Percentiles rank a stretch among this genome's conserved stretches.
Conservation (phyloP, 2,329 filamentous ascomycete genomes). For the Aotearoamyces nothofagi region DNA sequence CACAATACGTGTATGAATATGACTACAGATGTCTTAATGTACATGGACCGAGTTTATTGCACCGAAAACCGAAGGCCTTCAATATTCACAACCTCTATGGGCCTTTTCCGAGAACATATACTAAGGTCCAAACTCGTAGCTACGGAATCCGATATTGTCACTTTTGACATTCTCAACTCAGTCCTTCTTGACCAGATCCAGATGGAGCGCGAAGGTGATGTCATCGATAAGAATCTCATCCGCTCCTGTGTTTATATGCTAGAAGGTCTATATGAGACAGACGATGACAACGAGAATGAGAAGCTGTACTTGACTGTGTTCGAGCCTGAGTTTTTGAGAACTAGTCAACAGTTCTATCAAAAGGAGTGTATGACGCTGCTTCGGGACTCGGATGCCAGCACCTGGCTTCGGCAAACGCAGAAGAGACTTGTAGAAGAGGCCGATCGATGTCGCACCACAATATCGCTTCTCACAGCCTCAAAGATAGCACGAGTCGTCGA, state of each 20-base stretch:
- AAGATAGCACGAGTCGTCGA: constrained; percentile 71
- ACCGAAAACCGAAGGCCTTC: constrained; percentile 58
- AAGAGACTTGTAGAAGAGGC: constrained; percentile 66
- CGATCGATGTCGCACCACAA: constrained; percentile 67
- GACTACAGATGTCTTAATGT: constrained; percentile 94
- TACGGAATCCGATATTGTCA: constrained; percentile 27
- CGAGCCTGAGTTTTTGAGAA: constrained; percentile 59
- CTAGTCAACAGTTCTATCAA: constrained; percentile 60
- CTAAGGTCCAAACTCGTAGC: constrained; percentile 41
- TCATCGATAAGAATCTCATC: constrained; percentile 71
- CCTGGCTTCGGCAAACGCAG: constrained; percentile 66
- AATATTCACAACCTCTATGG: constrained; percentile 75
- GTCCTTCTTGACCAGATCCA: constrained; percentile 83
- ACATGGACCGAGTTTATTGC: constrained; percentile 79
- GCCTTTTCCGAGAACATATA: constrained; percentile 76
- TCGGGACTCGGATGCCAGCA: constrained; percentile 62
- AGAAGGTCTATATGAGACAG: constrained; percentile 70
- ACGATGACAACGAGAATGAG: constrained; percentile 60
- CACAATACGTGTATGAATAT: constrained; percentile 92
- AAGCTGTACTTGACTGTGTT: constrained; percentile 78
- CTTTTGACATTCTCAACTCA: constrained; percentile 62
- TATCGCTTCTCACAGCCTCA: constrained; percentile 54
- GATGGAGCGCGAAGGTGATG: constrained; percentile 82
- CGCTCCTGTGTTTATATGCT: constrained; percentile 81
- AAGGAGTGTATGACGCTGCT: constrained; percentile 62